Evolutionary conservation across 805 yeast genomes (phyloP).

Genomic region (Hagleromyces aurorensis): DNA sequence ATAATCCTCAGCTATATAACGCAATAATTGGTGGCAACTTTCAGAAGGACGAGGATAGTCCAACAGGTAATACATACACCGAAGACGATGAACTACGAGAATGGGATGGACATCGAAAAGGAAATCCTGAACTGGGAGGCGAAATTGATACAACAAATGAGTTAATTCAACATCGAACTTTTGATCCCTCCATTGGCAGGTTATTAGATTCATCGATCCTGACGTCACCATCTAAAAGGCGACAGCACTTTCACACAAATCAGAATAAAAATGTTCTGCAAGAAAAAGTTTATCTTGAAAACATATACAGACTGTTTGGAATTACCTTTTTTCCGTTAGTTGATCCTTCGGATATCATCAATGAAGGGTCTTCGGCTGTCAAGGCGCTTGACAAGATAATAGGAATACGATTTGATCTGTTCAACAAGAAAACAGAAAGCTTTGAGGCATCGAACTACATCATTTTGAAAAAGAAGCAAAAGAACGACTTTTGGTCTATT

Average conservation of each 20-base stretch:
- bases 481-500: slow-evolving; percentile 26
- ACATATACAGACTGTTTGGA: slow-evolving; percentile 34
- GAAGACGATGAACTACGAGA: not conserved
- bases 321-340: slow-evolving; percentile 34
- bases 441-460: slow-evolving; percentile 34
- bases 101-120: not conserved
- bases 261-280: not conserved
- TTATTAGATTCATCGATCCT: slow-evolving; percentile 19
- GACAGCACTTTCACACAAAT: slow-evolving; percentile 3
- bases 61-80: not conserved
- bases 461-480: slow-evolving; percentile 25
- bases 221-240: slow-evolving; percentile 27
- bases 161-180: slow-evolving; percentile 17
- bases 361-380: slow-evolving; percentile 9
- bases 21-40: slow-evolving; percentile 6
- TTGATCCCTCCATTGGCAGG: slow-evolving; percentile 20
- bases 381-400: slow-evolving; percentile 20
- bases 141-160: slow-evolving; percentile 1
- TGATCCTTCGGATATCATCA: slow-evolving; percentile 28
- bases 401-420: slow-evolving; percentile 36
- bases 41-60: not conserved
- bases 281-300: slow-evolving; percentile 24
- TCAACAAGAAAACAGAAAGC: slow-evolving; percentile 18
- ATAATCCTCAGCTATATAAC: slow-evolving; percentile 20
- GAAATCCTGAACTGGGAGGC: not conserved